Conservation (phyloP, 305 asterid species). For the Andrographis paniculata region DNA sequence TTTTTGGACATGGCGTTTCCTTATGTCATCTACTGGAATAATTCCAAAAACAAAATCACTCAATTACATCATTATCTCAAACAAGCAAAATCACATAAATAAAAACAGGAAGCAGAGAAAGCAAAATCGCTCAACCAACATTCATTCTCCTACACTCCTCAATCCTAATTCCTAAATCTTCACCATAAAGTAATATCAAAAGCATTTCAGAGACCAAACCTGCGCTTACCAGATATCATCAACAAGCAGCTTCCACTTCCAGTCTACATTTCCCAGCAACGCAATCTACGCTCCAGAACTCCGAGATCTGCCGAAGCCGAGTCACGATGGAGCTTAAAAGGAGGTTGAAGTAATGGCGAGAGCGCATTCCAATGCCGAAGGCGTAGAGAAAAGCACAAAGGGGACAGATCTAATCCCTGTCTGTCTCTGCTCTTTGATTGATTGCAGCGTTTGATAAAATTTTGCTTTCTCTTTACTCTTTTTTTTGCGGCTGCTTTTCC, state of each 20-base stretch:
- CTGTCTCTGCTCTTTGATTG: constrained; percentile 24
- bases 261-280: constrained; percentile 17
- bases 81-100: too few species aligned
- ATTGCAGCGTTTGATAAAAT: constrained; percentile 22
- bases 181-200: too few species aligned
- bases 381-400: constrained; percentile 9
- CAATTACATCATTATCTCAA: too few species aligned
- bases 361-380: too few species aligned
- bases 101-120: too few species aligned
- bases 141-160: too few species aligned
- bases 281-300: background rate
- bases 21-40: background rate
- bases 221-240: constrained; percentile 29
- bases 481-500: background rate
- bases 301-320: constrained; percentile 25
- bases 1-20: background rate
- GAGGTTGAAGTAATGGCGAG: constrained; percentile 12
- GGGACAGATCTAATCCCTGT: constrained; percentile 34
- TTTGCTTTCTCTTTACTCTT: constrained; percentile 1
- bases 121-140: too few species aligned
- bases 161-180: too few species aligned
- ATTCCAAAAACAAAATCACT: background rate
- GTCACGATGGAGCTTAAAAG: constrained; percentile 14
- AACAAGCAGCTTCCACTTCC: constrained; percentile 3
- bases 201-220: constrained; percentile 9